phyloP scores from a whole-genome alignment of 1,139 yeast species.

The Scheffersomyces titani region DNA sequence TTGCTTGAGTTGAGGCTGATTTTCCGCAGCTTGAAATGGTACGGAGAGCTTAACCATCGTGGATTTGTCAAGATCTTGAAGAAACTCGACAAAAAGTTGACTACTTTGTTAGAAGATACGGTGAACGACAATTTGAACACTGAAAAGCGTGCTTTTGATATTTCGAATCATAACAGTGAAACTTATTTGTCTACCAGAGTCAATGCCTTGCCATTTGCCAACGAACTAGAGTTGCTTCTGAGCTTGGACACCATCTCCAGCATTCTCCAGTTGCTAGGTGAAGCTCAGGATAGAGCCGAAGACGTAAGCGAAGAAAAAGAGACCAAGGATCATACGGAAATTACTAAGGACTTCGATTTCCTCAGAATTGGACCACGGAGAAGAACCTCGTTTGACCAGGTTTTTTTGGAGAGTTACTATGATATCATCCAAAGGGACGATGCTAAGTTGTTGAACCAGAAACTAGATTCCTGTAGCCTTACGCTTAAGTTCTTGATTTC shows the following conservation, averaged over 20 bases:
- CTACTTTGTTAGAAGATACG: conserved; percentile 21
- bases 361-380: conserved; percentile 17
- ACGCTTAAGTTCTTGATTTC: conserved; percentile 50
- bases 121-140: conserved; percentile 5
- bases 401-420: conserved; percentile 24
- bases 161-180: conserved; percentile 66
- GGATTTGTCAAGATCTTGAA: conserved; percentile 89
- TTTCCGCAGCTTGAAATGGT: conserved; percentile 86
- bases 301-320: conserved; percentile 5
- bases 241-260: conserved; percentile 58
- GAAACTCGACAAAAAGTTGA: conserved; percentile 81
- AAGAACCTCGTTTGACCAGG: conserved; percentile 31
- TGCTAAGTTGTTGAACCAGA: conserved; percentile 37
- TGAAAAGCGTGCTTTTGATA: conserved; percentile 10
- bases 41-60: conserved; percentile 87
- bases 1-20: conserved; percentile 76
- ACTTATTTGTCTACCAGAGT: conserved; percentile 70
- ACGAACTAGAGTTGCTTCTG: conserved; percentile 57
- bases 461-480: conserved; percentile 30
- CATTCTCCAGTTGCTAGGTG: conserved; percentile 45
- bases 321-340: conserved; percentile 2
- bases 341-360: conserved; percentile 8
- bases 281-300: conserved; percentile 14
- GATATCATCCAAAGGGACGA: conserved; percentile 48
- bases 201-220: conserved; percentile 75